A percentile compares a stretch with the other conserved stretches of the same genome.
Conservation (phyloP, 805 yeast genomes). For the Millerozyma miso region DNA sequence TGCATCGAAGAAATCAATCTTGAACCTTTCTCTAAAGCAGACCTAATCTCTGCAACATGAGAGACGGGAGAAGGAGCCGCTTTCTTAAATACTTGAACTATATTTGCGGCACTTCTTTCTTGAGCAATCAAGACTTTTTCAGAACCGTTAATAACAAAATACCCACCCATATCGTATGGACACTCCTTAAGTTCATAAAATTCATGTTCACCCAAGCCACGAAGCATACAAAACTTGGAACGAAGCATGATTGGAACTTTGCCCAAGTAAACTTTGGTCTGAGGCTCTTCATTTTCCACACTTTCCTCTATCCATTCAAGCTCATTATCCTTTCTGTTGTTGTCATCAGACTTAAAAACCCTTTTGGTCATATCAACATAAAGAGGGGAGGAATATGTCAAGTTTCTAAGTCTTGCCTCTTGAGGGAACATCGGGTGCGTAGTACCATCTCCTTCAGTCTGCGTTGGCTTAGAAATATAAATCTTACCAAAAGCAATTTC, state of each 20-base stretch:
- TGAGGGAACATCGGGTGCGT: conserved; percentile 98
- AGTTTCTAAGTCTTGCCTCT: conserved; percentile 93
- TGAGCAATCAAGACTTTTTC: conserved; percentile 98
- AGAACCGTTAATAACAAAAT: conserved; percentile 95
- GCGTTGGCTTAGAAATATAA: conserved; percentile 92
- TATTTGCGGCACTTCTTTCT: conserved; percentile 97
- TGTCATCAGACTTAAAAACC: conserved; percentile 80
- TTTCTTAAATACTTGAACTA: conserved; percentile 96
- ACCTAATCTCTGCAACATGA: conserved; percentile 93
- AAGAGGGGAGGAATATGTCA: conserved; percentile 93
- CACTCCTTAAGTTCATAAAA: conserved; percentile 95
- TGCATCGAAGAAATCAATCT: conserved; percentile 91
- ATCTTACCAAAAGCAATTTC: conserved; percentile 98
- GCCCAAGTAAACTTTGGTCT: conserved; percentile 80
- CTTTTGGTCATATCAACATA: conserved; percentile 94
- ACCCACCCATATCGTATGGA: conserved; percentile 99
- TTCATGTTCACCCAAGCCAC: conserved; percentile 88
- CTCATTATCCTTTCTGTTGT: conserved; percentile 43
- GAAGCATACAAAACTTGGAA: conserved; percentile 90
- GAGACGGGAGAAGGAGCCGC: conserved; percentile 96
- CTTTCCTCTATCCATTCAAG: conserved; percentile 51
- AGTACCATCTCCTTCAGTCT: conserved; percentile 99
- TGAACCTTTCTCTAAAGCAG: conserved; percentile 96
- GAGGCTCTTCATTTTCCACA: conserved; percentile 53
- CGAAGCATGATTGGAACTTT: conserved; percentile 97